Base-by-base conservation (phyloP, 257 asterid species). In the Ligustrum vulgare region DNA sequence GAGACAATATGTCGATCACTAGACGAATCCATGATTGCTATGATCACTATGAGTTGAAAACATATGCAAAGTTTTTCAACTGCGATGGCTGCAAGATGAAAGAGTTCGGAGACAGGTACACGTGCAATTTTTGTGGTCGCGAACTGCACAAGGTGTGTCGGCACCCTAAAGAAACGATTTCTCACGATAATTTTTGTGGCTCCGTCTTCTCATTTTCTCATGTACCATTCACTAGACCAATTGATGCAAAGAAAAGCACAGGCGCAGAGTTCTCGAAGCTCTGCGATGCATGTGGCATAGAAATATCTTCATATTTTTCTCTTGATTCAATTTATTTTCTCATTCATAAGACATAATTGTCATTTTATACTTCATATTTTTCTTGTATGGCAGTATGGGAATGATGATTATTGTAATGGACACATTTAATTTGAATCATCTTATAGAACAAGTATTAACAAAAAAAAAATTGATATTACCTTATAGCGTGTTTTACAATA, bases 11-110 rank as follows among this genome's bases (percentile, higher is more conserved):
- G 56, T 47, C 56, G n/a, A 2, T 47, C 20, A 13, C n/a, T 47
- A 0, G 63, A 54, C n/a, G 11, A 18, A 0, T 49, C 9, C 84
- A 81, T 25, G 28, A 74, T 3, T 81, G 82, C 67, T 4, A 41
- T 37, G 63, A 80, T 0, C 77, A 78, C 39, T 49, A 78, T 36
- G 68, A 71, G 39, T 56, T 67, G 6, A 80, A 37, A 64, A 60
- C 6, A 43, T 54, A 25, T 11, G 35, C 25, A 4, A 69, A 75
- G 73, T 8, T 75, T 10, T 84, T 80, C 67, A 39, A 12, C 0
- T 84, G 85, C 60, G 72, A 84, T 8, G 87, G 87, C 12, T 84
- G 87, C 85, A 84, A 72, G 76, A 77, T 22, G 73, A 34, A 72
- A 41, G 87, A 85, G 23, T 75, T 58, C 36, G 87, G 85, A 0